Conservation (phyloP, 805 yeast species). For the Myxozyma mucilagina region DNA sequence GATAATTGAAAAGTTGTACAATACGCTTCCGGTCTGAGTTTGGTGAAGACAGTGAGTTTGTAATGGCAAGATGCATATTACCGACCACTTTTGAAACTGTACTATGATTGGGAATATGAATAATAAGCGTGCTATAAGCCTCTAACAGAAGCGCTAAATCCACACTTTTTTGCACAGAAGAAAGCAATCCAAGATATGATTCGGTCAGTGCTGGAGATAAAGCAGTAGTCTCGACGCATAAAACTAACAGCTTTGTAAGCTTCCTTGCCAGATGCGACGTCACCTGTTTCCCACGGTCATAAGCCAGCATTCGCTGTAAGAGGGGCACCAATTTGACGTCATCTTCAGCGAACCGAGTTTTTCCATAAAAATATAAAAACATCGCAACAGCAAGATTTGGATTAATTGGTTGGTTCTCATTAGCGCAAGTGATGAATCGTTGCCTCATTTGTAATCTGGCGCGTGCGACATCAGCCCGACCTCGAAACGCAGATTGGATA, state of each 20-base stretch:
- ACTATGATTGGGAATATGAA: background rate
- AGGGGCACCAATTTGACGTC: constrained; percentile 8
- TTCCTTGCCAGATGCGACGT: constrained; percentile 4
- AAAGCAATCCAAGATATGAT: constrained; percentile 13
- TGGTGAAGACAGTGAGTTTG: background rate
- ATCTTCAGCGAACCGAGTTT: constrained; percentile 6
- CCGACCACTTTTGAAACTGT: constrained; percentile 4
- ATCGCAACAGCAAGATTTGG: constrained; percentile 6
- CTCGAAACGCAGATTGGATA: constrained; percentile 48
- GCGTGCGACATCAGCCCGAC: constrained; percentile 13
- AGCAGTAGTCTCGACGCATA: constrained; percentile 1
- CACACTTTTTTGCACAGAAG: constrained; percentile 10
- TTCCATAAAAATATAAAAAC: constrained; percentile 24
- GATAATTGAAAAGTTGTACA: background rate
- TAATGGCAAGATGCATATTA: constrained; percentile 6
- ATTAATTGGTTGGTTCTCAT: background rate
- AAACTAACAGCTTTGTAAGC: constrained; percentile 10
- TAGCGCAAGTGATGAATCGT: constrained; percentile 6
- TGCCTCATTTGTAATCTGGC: constrained; percentile 17
- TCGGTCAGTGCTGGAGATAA: background rate
- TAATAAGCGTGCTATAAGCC: constrained; percentile 14
- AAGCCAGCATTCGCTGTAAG: constrained; percentile 4
- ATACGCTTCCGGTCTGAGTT: background rate
- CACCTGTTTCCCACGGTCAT: background rate
- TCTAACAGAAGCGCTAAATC: constrained; percentile 12